phyloP scores from a whole-genome alignment of 371 early-diverging fungal species.

The Umbelopsis sp. region DNA sequence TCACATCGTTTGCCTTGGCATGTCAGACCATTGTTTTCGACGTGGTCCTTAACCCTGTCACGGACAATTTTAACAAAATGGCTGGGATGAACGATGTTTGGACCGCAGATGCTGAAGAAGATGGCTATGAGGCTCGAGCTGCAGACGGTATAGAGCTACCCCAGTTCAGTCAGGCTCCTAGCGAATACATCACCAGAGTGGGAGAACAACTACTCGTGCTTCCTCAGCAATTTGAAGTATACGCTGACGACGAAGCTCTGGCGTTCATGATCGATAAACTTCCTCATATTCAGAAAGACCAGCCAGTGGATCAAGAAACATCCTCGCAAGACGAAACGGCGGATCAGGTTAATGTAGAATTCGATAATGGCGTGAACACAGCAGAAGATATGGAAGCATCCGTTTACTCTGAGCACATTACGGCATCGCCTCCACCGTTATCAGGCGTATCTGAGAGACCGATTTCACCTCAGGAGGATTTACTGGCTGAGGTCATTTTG shows the following conservation, averaged over 20 bases:
- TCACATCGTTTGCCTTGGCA: conserved; percentile 33
- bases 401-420: background rate
- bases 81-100: conserved; percentile 44
- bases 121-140: conserved; percentile 23
- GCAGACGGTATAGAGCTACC: conserved; percentile 49
- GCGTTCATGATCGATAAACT: conserved; percentile 58
- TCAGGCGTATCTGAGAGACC: background rate
- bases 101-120: conserved; percentile 24
- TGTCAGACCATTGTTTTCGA: conserved; percentile 67
- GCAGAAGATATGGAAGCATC: conserved; percentile 16
- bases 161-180: conserved; percentile 64
- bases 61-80: conserved; percentile 45
- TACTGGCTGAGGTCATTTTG: conserved; percentile 46
- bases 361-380: background rate
- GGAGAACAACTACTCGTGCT: conserved; percentile 71
- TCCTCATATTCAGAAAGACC: conserved; percentile 41
- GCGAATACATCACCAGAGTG: conserved; percentile 66
- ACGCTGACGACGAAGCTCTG: conserved; percentile 59
- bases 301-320: conserved; percentile 18
- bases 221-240: conserved; percentile 74
- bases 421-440: background rate
- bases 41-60: conserved; percentile 56
- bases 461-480: conserved; percentile 25
- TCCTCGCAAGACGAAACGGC: conserved; percentile 26
- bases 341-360: conserved; percentile 32